Evolutionary conservation across 345 rosid species (phyloP), one percentile per base, ranked within the genome.

Genomic region (Ceriops tagal): DNA sequence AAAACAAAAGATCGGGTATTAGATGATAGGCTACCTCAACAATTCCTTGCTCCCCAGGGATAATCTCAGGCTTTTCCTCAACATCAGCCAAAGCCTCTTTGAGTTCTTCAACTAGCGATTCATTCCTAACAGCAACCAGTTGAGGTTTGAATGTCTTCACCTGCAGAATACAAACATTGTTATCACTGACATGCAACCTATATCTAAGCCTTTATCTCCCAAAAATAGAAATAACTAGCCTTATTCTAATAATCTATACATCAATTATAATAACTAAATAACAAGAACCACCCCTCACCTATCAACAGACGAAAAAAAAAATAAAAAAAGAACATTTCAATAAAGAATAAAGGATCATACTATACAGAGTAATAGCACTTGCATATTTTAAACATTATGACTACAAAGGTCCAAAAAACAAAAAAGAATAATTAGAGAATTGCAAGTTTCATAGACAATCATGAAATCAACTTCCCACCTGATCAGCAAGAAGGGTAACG

Each of bases 21-120:
- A 65, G 70, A 65, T 39, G 27, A 60, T 19, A 68, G 35, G 18
- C 31, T 65, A 91, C 97, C 89, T 95, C 99, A 70, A 95, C 66
- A 49, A 89, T 75, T 73, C 99, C 97, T 81, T 87, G 88, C 74
- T 95, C 97, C 63, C 99, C 99, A 37, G 93, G 93, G 71, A 95
- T 84, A 66, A 92, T 88, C 85, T 90, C 96, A n/a, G 96, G 97
- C 86, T 81, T 90, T 39, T 85, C 75, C 34, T 92, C 95, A 65
- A 88, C 63, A 83, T 79, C 89, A 53, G 90, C 86, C 77, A 92
- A 81, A 73, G 99, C 97, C 75, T 92, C 96, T 75, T 84, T 83
- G 24, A 92, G 89, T 77, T 95, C 99, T 65, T 56, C 76, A 62
- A 88, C 61, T 70, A 95, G 69, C 49, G 93, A 85, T 77, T 90